Evolutionary conservation across 2,329 filamentous ascomycete genomes (phyloP), one percentile per base, ranked within the genome.

Genomic region (Fusarium phyllophilum): DNA sequence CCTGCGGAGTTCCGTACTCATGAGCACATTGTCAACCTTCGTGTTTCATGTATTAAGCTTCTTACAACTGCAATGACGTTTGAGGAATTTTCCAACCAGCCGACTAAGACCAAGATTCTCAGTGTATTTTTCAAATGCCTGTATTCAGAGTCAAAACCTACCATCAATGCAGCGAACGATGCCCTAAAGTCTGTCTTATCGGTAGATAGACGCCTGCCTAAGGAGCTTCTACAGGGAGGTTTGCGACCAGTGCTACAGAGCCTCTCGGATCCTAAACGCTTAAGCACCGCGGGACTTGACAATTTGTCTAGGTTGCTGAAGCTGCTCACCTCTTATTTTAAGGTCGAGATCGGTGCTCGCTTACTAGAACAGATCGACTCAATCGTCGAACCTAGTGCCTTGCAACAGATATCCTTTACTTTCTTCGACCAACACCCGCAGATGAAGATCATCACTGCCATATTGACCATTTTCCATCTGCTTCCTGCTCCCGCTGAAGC

Each of bases 61-160:
- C 85, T 99, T 42, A 97, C 95, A 56, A 97, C 94, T 67, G 96
- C 96, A 1, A 97, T 98, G 89, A 90, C 91, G 48, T 96, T 97
- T 79, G 93, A 96, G 10, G 96, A 98, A 39, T 98, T 98, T 80
- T 92, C 92, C 68, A 94, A 94, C 61, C 91, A 89, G 3, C 79
- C 89, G 2, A 91, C 89, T 0, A 86, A 91, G 58, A 88, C 85
- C 4, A 91, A 90, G 79, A 97, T 98, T 54, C 95, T 99, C 24
- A 91, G 94, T 1, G 95, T 98, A 3, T 99, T 99, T 84, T 99
- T 99, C 88, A 98, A 98, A 80, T 97, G 94, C 42, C 86, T 99
- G 3, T 99, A 99, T 82, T 96, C 94, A 0, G 95, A 97, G 79
- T 97, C 95, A 8, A 92, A 93, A 52, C 94, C 95, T 45, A 97